These are phyloP conservation scores for Coffea humblotiana DNA, from an alignment of 305 asterid species.

Conservation along the genomic window DNA sequence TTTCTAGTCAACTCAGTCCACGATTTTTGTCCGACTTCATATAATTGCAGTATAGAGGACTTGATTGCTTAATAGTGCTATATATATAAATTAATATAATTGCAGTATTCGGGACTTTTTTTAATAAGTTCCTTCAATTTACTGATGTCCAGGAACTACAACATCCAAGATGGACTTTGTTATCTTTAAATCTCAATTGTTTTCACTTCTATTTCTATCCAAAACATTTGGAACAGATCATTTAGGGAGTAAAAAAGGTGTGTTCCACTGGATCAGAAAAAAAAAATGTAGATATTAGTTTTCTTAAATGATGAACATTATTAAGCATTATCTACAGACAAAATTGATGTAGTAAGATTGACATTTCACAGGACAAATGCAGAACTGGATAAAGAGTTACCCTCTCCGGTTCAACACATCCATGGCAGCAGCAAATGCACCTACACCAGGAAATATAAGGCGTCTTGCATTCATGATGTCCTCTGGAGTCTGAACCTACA, in stretches of 20 bases:
- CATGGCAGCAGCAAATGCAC: constrained; percentile 97
- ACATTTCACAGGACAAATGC: constrained; percentile 7
- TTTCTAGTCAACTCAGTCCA: neutral
- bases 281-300: neutral
- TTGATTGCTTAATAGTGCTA: too few species aligned
- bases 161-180: neutral
- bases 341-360: neutral
- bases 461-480: constrained; percentile 79
- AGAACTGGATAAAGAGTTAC: constrained; percentile 33
- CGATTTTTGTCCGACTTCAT: too few species aligned
- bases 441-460: constrained; percentile 77
- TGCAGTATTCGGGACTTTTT: neutral
- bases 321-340: neutral
- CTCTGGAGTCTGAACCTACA: constrained; percentile 74
- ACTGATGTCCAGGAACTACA: neutral
- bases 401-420: constrained; percentile 77
- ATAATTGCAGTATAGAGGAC: neutral
- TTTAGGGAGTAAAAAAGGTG: neutral
- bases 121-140: neutral
- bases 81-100: too few species aligned
- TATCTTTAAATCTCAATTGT: constrained; percentile 1
- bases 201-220: neutral
- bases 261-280: too few species aligned
- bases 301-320: neutral
- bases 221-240: neutral